Evolutionary conservation across 106 monocot genomes (phyloP).

Genomic region (Apostasia ramifera): DNA sequence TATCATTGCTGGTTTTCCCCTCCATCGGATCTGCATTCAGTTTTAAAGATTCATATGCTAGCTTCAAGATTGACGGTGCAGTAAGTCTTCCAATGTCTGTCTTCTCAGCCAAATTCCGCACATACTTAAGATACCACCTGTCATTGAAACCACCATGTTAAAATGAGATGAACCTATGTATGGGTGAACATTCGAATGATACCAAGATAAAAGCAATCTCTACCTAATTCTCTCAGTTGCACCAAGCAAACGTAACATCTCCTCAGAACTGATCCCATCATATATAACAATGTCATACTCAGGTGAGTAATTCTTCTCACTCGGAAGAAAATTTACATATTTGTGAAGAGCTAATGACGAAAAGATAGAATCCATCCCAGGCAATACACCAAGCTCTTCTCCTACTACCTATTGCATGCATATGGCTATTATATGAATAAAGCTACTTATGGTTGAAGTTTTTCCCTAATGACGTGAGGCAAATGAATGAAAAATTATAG

Average conservation of each 20-base stretch:
- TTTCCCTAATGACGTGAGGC: background rate
- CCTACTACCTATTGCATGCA: slow-evolving; percentile 66
- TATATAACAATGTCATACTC: slow-evolving; percentile 72
- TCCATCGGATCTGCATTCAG: slow-evolving; percentile 42
- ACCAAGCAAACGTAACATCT: slow-evolving; percentile 72
- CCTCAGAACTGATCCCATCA: slow-evolving; percentile 81
- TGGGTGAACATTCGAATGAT: background rate
- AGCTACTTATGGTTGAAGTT: background rate
- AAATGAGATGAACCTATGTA: background rate
- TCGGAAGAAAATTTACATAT: slow-evolving; percentile 52
- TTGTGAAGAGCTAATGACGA: slow-evolving; percentile 69
- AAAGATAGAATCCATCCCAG: slow-evolving; percentile 90
- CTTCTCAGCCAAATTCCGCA: slow-evolving; percentile 73
- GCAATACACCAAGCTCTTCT: slow-evolving; percentile 90
- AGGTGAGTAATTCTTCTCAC: slow-evolving; percentile 17
- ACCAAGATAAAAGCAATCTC: background rate
- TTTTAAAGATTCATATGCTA: slow-evolving; percentile 57
- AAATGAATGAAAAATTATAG: background rate
- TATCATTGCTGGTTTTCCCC: slow-evolving; percentile 63
- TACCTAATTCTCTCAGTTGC: slow-evolving; percentile 82
- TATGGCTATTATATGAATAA: background rate
- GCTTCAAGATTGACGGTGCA: slow-evolving; percentile 77
- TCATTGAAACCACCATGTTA: background rate
- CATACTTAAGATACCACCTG: slow-evolving; percentile 80
- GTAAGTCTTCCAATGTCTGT: slow-evolving; percentile 89